phyloP scores from a whole-genome alignment of 768 basidiomycete genomes.

The Lactifluus piperatus region DNA sequence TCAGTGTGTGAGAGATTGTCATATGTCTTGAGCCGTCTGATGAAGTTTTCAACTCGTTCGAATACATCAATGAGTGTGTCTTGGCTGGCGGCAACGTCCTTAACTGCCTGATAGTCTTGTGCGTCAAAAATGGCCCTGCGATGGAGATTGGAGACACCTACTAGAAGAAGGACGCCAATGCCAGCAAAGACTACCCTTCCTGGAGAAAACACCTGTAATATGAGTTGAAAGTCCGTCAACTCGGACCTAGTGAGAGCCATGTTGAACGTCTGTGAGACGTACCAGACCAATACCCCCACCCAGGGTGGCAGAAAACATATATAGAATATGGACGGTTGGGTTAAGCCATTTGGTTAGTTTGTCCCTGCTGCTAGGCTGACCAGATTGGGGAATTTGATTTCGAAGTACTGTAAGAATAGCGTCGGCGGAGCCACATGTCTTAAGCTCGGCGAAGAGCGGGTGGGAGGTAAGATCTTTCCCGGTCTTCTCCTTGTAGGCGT shows the following conservation, averaged over 20 bases:
- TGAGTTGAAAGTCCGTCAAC: too few species aligned
- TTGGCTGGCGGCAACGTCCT: background rate
- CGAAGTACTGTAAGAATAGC: background rate
- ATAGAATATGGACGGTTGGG: background rate
- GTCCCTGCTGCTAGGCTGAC: background rate
- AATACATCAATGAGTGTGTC: background rate
- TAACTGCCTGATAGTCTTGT: too few species aligned
- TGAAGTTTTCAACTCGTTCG: background rate
- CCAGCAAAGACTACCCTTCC: background rate
- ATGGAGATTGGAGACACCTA: background rate
- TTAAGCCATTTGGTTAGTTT: background rate
- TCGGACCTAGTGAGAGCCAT: too few species aligned
- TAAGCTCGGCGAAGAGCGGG: background rate
- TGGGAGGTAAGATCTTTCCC: background rate
- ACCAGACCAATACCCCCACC: background rate
- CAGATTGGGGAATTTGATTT: background rate
- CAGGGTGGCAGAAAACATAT: background rate
- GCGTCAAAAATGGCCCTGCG: background rate
- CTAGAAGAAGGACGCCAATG: background rate
- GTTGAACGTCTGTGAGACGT: too few species aligned
- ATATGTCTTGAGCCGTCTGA: background rate
- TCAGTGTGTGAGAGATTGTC: too few species aligned
- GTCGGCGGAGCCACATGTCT: background rate
- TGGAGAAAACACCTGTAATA: background rate
- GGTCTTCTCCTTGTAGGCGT: background rate